phyloP scores from a whole-genome alignment of 2,329 filamentous ascomycete species.

The Claviceps sp. region DNA sequence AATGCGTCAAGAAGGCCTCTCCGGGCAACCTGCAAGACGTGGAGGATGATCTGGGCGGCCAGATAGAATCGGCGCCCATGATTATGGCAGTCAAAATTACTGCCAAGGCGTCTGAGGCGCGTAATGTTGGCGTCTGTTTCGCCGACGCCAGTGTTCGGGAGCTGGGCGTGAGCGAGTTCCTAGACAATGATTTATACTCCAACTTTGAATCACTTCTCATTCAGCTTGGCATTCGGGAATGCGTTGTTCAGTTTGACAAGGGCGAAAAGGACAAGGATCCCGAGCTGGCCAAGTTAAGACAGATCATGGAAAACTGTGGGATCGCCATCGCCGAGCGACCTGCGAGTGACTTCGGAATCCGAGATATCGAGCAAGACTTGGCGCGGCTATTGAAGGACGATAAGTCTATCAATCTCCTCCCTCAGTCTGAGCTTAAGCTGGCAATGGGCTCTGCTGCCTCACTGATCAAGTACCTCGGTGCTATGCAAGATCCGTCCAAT shows the following conservation, averaged over 20 bases:
- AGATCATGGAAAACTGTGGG: constrained; percentile 85
- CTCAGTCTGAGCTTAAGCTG: constrained; percentile 84
- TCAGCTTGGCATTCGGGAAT: constrained; percentile 90
- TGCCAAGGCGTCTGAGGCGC: constrained; percentile 71
- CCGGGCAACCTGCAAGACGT: constrained; percentile 95
- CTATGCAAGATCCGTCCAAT: constrained; percentile 83
- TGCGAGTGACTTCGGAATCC: constrained; percentile 64
- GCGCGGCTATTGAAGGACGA: constrained; percentile 81
- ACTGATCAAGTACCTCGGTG: constrained; percentile 84
- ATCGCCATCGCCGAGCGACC: constrained; percentile 77
- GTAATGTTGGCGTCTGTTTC: constrained; percentile 89
- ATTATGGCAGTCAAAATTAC: constrained; percentile 91
- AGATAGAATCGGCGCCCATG: constrained; percentile 81
- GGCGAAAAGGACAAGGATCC: constrained; percentile 75
- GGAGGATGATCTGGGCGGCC: constrained; percentile 81
- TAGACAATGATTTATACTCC: constrained; percentile 97
- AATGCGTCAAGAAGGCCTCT: constrained; percentile 79
- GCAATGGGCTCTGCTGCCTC: constrained; percentile 93
- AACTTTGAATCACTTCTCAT: constrained; percentile 96
- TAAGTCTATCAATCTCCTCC: constrained; percentile 58
- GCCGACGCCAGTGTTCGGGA: constrained; percentile 94
- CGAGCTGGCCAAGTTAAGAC: constrained; percentile 73
- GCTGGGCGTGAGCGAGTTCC: constrained; percentile 90
- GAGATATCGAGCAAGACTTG: constrained; percentile 92
- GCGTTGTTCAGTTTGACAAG: constrained; percentile 68